Base-by-base conservation (phyloP, 768 basidiomycete species). In the Pleurotus ostreatus region DNA sequence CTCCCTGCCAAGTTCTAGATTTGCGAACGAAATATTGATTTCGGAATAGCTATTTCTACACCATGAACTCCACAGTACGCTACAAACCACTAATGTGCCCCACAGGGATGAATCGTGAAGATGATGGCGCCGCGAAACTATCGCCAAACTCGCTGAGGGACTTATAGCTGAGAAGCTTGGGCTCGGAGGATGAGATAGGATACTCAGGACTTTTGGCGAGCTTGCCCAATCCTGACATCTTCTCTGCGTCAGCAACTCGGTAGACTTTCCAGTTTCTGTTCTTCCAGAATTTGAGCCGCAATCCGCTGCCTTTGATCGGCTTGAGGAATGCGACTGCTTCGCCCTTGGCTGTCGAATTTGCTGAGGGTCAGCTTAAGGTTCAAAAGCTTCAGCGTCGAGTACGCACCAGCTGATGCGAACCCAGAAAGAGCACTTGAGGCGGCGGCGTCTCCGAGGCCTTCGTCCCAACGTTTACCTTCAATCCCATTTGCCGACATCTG, bases 261-360 rank as follows among this genome's bases (percentile, higher is more conserved):
- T 53, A 53, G 5, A 53, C 51, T n/a, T 53, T 53, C 51, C 51
- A 53, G 39, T 53, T 25, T 11, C 51, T 16, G n/a, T 53, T 53
- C 18, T 53, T 53, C 51, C 51, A 53, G 51, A 53, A 53, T 18
- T 53, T 53, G 38, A 53, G 51, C 20, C 18, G 4, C 11, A 53
- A 53, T 1, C 51, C 51, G 20, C 41, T 53, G 4, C 51, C 51
- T 22, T 53, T 53, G 38, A 53, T n/a, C 20, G 51, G 51, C 15
- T 53, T 53, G 15, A 53, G 25, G 39, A 53, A 53, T 20, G 39
- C 23, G 4, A 16, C 11, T 2, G 51, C 51, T 20, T 22, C 39
- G 22, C 51, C 39, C 18, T 53, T 53, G 38, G 20, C 51, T 53
- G 22, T 11, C 0, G 20, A 53, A 13, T 34, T 34, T 8, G 7